Conservation (phyloP, 1,284 basidiomycete species). For the Ustilago crameri region DNA sequence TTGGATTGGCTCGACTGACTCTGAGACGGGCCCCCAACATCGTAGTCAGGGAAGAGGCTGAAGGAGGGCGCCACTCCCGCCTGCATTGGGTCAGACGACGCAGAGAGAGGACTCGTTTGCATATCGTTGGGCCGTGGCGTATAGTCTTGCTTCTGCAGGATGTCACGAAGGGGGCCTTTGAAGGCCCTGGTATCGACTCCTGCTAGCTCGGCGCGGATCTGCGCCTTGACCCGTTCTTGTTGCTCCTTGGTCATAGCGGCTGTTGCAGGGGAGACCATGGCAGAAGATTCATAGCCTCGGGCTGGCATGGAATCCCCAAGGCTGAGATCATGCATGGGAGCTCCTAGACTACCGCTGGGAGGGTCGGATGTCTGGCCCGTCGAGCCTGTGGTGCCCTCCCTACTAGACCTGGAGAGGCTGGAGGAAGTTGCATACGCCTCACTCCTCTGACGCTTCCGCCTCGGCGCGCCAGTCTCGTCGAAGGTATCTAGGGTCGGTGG, state of each 20-base stretch:
- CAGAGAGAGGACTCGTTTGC: conserved; percentile 40
- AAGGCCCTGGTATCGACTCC: conserved; percentile 58
- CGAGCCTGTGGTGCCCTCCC: conserved; percentile 22
- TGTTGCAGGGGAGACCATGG: conserved; percentile 19
- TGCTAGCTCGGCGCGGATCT: conserved; percentile 50
- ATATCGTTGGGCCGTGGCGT: conserved; percentile 29
- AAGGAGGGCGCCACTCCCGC: conserved; percentile 42
- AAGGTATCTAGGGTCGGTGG: conserved; percentile 25
- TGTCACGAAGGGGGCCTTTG: conserved; percentile 54
- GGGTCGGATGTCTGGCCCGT: conserved; percentile 22
- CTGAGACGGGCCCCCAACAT: conserved; percentile 23
- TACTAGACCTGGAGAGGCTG: conserved; percentile 18
- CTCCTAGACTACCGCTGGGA: conserved; percentile 49
- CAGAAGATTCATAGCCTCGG: conserved; percentile 17
- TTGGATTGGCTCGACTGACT: conserved; percentile 16
- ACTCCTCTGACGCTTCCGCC: conserved; percentile 48
- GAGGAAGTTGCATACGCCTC: conserved; percentile 30
- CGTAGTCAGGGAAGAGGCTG: conserved; percentile 44
- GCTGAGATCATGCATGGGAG: conserved; percentile 46
- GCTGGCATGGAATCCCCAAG: conserved; percentile 39
- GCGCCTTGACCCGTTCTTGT: conserved; percentile 44
- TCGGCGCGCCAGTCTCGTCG: conserved; percentile 25
- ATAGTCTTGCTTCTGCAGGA: conserved; percentile 48
- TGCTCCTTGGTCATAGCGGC: conserved; percentile 35
- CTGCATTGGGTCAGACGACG: conserved; percentile 40